These are phyloP conservation scores for Peribolospora kevripleyi DNA, from an alignment of 768 basidiomycete genomes.

Conservation along the genomic window DNA sequence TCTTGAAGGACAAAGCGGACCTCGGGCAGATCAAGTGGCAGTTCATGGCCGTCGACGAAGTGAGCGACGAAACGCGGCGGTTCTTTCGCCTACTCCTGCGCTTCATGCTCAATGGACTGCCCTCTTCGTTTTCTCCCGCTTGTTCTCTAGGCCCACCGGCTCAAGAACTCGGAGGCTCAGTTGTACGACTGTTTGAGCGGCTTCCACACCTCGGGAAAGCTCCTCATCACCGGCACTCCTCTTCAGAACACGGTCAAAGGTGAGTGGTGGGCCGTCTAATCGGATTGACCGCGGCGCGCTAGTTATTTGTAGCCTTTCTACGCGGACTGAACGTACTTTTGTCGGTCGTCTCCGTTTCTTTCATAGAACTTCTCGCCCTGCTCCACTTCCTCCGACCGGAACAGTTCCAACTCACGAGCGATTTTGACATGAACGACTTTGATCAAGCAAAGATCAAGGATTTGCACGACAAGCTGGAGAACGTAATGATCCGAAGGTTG, in stretches of 20 bases:
- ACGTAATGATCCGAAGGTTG: constrained; percentile 76
- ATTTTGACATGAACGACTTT: constrained; percentile 60
- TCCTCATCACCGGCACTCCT: constrained; percentile 94
- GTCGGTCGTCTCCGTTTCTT: constrained; percentile 1
- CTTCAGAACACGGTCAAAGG: constrained; percentile 98
- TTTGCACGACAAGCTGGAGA: constrained; percentile 72
- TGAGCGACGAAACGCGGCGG: constrained; percentile 18
- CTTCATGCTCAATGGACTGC: background rate
- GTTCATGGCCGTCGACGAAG: constrained; percentile 84
- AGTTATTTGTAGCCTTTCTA: background rate
- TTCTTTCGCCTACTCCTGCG: background rate
- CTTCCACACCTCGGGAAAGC: constrained; percentile 71
- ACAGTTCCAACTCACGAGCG: constrained; percentile 78
- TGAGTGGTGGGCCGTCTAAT: constrained; percentile 17
- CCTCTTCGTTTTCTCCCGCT: background rate
- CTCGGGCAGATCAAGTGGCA: constrained; percentile 93
- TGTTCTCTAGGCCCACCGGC: constrained; percentile 52
- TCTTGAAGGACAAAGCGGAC: constrained; percentile 67
- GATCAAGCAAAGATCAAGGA: constrained; percentile 45
- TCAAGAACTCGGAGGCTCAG: constrained; percentile 96
- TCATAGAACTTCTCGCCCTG: constrained; percentile 63
- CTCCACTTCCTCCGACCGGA: constrained; percentile 99
- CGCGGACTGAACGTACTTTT: background rate
- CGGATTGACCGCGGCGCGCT: too few species aligned
- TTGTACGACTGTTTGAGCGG: constrained; percentile 77